phyloP scores from a whole-genome alignment of 2,329 filamentous ascomycete species.

The Botrytis fabae region DNA sequence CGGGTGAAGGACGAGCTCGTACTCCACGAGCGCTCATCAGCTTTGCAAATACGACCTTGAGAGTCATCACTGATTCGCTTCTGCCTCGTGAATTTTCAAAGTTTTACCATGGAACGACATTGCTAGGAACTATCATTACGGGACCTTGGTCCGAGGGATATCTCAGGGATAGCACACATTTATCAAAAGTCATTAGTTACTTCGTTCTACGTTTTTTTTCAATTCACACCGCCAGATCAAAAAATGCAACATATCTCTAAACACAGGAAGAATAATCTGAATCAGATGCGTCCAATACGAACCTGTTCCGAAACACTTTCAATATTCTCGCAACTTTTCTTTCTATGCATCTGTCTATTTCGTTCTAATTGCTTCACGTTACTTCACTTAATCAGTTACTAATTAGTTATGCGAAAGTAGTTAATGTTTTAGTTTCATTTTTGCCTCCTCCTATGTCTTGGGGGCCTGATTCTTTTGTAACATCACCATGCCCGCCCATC shows the following conservation, averaged over 20 bases:
- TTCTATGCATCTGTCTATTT: background rate
- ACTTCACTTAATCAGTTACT: too few species aligned
- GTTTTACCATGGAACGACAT: background rate
- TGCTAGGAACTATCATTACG: too few species aligned
- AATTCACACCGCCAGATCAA: too few species aligned
- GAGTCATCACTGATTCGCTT: background rate
- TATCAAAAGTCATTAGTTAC: background rate
- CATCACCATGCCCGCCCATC: background rate
- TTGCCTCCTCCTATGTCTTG: background rate
- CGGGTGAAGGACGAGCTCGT: too few species aligned
- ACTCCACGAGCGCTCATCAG: too few species aligned
- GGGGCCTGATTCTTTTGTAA: background rate
- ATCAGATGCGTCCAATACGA: background rate
- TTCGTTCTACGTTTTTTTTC: background rate
- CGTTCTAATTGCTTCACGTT: background rate
- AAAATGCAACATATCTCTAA: background rate
- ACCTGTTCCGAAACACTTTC: background rate
- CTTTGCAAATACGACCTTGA: too few species aligned
- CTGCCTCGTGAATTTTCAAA: background rate
- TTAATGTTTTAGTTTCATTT: background rate
- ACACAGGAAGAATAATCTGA: background rate
- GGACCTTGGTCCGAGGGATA: too few species aligned
- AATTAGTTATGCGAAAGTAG: background rate
- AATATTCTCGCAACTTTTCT: background rate
- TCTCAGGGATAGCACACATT: too few species aligned